Conservation (phyloP, 192 early-diverging fungal species). For the Dissophora globulifera region DNA sequence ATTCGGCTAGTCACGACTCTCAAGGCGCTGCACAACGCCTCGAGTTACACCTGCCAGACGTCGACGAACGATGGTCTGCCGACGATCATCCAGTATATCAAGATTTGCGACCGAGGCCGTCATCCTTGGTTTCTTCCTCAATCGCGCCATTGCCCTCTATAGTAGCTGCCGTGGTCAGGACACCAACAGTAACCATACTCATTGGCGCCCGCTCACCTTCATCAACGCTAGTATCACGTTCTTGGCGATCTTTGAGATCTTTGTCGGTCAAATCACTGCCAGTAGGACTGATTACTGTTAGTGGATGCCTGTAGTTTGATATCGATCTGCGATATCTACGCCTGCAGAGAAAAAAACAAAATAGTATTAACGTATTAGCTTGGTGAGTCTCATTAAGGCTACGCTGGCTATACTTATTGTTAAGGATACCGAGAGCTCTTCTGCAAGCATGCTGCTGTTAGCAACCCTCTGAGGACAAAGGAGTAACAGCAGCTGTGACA, state of each 20-base stretch:
- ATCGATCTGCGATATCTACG: neutral
- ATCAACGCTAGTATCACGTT: slow-evolving; percentile 50
- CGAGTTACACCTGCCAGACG: slow-evolving; percentile 24
- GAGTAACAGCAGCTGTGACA: slow-evolving; percentile 4
- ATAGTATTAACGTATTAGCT: slow-evolving; percentile 45
- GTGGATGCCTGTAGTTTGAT: neutral
- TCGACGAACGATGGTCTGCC: slow-evolving; percentile 31
- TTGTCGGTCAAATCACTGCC: slow-evolving; percentile 46
- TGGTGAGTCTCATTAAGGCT: slow-evolving; percentile 46
- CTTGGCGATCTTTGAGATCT: slow-evolving; percentile 46
- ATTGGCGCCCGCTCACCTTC: slow-evolving; percentile 45
- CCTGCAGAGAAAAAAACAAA: no score
- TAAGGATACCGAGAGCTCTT: slow-evolving; percentile 45
- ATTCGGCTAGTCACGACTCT: slow-evolving; percentile 47
- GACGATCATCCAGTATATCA: slow-evolving; percentile 43
- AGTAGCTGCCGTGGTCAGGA: slow-evolving; percentile 6
- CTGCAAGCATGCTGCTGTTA: slow-evolving; percentile 31
- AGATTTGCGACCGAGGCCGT: slow-evolving; percentile 50
- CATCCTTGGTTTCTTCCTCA: slow-evolving; percentile 45
- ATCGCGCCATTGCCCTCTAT: slow-evolving; percentile 45
- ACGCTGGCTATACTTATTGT: slow-evolving; percentile 41
- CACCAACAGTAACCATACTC: slow-evolving; percentile 20
- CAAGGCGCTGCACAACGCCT: slow-evolving; percentile 10
- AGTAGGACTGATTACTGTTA: slow-evolving; percentile 37
- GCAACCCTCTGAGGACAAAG: slow-evolving; percentile 25